Conservation (phyloP, 192 early-diverging fungal genomes). For the Linnemannia hyalina region DNA sequence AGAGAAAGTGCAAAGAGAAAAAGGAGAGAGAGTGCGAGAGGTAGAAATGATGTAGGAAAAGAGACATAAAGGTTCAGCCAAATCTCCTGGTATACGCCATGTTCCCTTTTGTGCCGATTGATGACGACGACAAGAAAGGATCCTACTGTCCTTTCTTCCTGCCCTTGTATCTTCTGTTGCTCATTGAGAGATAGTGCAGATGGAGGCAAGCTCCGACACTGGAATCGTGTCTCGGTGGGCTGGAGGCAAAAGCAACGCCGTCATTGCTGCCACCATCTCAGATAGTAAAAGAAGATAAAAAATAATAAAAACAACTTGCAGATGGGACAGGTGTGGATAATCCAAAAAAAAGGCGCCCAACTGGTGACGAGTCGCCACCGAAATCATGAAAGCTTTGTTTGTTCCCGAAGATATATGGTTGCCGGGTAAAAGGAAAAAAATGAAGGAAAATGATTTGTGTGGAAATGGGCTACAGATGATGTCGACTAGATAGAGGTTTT, state of each 20-base stretch:
- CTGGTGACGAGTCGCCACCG: background rate
- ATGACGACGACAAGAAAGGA: conserved; percentile 22
- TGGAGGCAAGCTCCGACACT: background rate
- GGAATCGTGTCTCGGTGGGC: conserved; percentile 3
- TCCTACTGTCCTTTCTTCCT: background rate
- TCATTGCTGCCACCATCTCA: conserved; percentile 4
- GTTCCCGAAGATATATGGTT: background rate
- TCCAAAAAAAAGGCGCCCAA: background rate
- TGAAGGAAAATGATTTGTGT: background rate
- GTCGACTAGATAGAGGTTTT: background rate
- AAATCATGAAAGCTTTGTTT: background rate
- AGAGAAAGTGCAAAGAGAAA: background rate
- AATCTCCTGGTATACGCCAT: conserved; percentile 23
- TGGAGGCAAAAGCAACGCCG: background rate
- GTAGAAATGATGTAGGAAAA: conserved; percentile 2
- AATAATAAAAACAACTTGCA: background rate
- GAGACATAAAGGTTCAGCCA: background rate
- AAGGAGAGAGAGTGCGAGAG: background rate
- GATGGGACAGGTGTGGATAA: background rate
- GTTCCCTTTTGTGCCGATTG: conserved; percentile 44
- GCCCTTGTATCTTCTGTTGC: background rate
- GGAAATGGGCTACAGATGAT: background rate
- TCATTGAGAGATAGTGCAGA: background rate
- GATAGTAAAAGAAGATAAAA: conserved; percentile 6
- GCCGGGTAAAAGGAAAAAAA: background rate